A percentile compares a stretch with the other conserved stretches of the same genome.
phyloP scores from a whole-genome alignment of 306 rosid species.

The Rosa multiflora region DNA sequence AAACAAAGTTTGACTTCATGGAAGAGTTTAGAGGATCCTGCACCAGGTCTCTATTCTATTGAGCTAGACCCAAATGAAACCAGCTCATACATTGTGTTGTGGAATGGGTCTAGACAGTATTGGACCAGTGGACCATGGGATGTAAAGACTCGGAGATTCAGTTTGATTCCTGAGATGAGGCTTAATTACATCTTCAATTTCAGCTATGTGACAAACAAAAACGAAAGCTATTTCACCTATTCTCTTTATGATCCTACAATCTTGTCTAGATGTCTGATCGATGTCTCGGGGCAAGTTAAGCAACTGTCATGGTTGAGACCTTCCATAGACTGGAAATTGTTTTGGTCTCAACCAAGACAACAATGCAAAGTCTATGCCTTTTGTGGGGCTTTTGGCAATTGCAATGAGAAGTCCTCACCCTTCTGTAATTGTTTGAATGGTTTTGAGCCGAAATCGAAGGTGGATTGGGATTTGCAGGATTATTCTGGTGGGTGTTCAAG shows the following conservation, averaged over 20 bases:
- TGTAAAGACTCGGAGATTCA: background rate
- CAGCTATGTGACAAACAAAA: conserved; percentile 19
- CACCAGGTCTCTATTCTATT: conserved; percentile 31
- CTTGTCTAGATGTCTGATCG: conserved; percentile 20
- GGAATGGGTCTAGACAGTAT: conserved; percentile 21
- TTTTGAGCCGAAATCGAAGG: conserved; percentile 17
- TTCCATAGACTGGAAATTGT: conserved; percentile 23
- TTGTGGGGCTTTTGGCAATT: conserved; percentile 35
- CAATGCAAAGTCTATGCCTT: conserved; percentile 33
- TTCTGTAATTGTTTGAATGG: conserved; percentile 29
- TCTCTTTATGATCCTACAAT: background rate
- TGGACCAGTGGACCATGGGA: conserved; percentile 39
- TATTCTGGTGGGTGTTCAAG: conserved; percentile 14
- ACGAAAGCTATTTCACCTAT: conserved; percentile 35
- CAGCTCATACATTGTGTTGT: conserved; percentile 10
- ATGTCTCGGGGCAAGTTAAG: conserved; percentile 37
- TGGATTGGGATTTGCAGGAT: conserved; percentile 23
- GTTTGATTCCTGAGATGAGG: conserved; percentile 34
- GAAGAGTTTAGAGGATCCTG: conserved; percentile 37
- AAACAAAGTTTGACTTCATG: conserved; percentile 28
- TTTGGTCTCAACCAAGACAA: conserved; percentile 32
- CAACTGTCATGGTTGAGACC: conserved; percentile 13
- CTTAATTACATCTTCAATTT: conserved; percentile 25
- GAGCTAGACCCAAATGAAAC: conserved; percentile 28
- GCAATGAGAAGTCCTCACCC: conserved; percentile 15